phyloP scores from a whole-genome alignment of 192 early-diverging fungal species.

The Chytriomyces sp. region DNA sequence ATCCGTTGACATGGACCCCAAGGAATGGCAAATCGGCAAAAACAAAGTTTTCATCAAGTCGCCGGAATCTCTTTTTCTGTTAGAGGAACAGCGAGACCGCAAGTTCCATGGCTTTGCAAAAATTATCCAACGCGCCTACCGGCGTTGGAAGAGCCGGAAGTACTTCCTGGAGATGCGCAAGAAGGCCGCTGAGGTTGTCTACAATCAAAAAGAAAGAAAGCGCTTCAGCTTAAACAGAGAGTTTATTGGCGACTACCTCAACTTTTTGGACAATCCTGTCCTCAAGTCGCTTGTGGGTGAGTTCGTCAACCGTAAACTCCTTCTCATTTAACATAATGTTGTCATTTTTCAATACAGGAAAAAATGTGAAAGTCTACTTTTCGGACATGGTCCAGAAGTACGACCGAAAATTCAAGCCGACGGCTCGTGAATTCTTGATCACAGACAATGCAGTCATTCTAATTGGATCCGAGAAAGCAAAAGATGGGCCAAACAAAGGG shows the following conservation, averaged over 20 bases:
- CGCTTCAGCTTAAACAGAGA: conserved; percentile 84
- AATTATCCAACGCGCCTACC: conserved; percentile 89
- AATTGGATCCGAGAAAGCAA: conserved; percentile 58
- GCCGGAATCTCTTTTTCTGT: conserved; percentile 89
- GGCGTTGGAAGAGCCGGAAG: conserved; percentile 84
- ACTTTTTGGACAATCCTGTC: conserved; percentile 57
- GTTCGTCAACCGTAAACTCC: neutral
- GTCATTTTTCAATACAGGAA: conserved; percentile 38
- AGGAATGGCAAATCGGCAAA: conserved; percentile 95
- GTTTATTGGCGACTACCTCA: conserved; percentile 91
- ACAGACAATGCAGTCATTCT: conserved; percentile 53
- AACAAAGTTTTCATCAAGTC: conserved; percentile 95
- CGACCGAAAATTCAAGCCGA: conserved; percentile 62
- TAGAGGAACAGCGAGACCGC: conserved; percentile 89
- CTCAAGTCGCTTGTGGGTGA: conserved; percentile 58
- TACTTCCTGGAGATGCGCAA: conserved; percentile 91
- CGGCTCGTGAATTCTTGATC: conserved; percentile 50
- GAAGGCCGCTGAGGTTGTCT: conserved; percentile 88
- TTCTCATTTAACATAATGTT: neutral
- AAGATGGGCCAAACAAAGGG: conserved; percentile 62
- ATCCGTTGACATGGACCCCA: conserved; percentile 76
- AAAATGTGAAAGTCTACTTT: conserved; percentile 58
- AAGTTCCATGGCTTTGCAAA: conserved; percentile 97
- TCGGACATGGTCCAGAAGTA: conserved; percentile 56
- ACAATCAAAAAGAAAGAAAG: conserved; percentile 87